A percentile compares a stretch with the other conserved stretches of the same genome.
Evolutionary conservation across 805 yeast genomes (phyloP).

Genomic region (Yarrowia osloensis): DNA sequence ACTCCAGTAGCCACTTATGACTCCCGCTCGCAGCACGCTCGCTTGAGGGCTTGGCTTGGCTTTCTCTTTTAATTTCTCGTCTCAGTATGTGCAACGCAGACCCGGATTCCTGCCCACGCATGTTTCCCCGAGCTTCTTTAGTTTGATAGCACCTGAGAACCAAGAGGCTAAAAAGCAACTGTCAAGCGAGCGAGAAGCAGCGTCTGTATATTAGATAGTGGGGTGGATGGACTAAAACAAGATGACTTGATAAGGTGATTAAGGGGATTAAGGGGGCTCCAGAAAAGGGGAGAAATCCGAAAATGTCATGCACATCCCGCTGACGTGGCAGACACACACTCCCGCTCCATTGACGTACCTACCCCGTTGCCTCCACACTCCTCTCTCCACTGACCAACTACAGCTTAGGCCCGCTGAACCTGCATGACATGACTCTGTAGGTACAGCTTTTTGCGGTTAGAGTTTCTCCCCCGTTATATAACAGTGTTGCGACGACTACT

Average conservation of each 20-base stretch:
- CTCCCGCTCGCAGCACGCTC: too few relatives aligned
- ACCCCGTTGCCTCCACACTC: slow-evolving; percentile 1
- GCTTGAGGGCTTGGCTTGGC: slow-evolving; percentile 1
- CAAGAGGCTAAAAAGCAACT: slow-evolving; percentile 7
- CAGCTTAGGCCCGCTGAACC: slow-evolving; percentile 27
- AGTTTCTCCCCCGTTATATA: slow-evolving; percentile 17
- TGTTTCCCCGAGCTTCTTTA: slow-evolving; percentile 23
- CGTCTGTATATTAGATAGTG: neutral
- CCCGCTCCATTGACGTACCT: neutral
- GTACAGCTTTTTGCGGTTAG: slow-evolving; percentile 22
- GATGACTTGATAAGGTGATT: too few relatives aligned
- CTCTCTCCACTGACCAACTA: slow-evolving; percentile 1
- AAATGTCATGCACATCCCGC: too few relatives aligned
- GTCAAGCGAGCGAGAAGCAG: too few relatives aligned
- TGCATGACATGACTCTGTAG: slow-evolving; percentile 22
- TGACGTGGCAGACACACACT: neutral
- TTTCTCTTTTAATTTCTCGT: neutral
- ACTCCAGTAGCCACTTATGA: too few relatives aligned
- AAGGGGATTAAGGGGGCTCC: too few relatives aligned
- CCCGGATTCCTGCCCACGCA: neutral
- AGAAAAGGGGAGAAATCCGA: too few relatives aligned
- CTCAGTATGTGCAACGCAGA: slow-evolving; percentile 1
- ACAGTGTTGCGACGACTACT: slow-evolving; percentile 26
- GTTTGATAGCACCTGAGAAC: slow-evolving; percentile 12
- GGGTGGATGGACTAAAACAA: too few relatives aligned